Evolutionary conservation across 2,329 filamentous ascomycete genomes (phyloP).

Genomic region (Fusarium haematococcum): DNA sequence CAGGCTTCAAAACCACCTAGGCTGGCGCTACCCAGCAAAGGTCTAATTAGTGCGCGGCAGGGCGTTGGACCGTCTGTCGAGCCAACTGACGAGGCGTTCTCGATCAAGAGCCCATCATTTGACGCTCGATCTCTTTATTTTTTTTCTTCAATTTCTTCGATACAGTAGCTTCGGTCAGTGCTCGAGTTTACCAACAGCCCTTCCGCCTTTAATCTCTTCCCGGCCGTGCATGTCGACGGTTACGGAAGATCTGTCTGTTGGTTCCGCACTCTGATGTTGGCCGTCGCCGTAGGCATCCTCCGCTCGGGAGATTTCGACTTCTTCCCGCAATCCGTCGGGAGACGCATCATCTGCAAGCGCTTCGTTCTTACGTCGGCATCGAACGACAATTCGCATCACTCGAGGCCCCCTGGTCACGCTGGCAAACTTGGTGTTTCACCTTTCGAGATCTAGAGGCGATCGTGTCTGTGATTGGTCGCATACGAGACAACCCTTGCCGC

Average conservation of each 20-base stretch:
- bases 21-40: constrained; percentile 7
- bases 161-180: constrained; percentile 29
- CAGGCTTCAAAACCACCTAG: not conserved
- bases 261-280: not conserved
- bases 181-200: constrained; percentile 19
- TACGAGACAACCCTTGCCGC: constrained; percentile 7
- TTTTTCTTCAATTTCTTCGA: constrained; percentile 32
- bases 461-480: constrained; percentile 18
- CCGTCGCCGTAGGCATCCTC: not conserved
- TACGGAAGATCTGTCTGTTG: not conserved
- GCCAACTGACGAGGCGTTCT: constrained; percentile 3
- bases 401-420: not conserved
- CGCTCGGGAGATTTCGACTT: not conserved
- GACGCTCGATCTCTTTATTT: constrained; percentile 12
- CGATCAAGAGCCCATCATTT: constrained; percentile 17
- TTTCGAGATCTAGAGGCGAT: constrained; percentile 32
- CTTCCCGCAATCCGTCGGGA: constrained; percentile 7
- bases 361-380: constrained; percentile 24
- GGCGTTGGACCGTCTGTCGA: not conserved
- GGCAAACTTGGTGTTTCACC: constrained; percentile 28
- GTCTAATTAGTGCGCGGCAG: constrained; percentile 8
- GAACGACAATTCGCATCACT: constrained; percentile 26
- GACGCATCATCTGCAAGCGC: constrained; percentile 3
- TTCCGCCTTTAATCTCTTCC: constrained; percentile 31
- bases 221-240: not conserved